These are phyloP conservation scores for Starmera quercuum DNA, from an alignment of 805 yeast species.

Conservation along the genomic window DNA sequence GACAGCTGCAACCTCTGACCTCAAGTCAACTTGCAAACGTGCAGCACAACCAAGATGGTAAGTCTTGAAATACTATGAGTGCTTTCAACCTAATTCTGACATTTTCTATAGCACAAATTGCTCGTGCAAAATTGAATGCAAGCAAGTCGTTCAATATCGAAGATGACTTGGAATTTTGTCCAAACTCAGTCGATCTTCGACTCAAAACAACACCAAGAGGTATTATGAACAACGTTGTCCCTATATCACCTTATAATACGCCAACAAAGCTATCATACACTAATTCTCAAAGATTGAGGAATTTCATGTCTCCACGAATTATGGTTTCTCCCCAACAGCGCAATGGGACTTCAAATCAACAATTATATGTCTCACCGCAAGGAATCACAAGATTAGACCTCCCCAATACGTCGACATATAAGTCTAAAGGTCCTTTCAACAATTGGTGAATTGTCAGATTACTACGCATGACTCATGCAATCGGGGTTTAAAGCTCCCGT, in stretches of 20 bases:
- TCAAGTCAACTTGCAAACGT: no score
- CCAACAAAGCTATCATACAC: conserved; percentile 1
- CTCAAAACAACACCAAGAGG: conserved; percentile 3
- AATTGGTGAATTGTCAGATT: no score
- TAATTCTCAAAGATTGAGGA: neutral
- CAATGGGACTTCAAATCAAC: neutral
- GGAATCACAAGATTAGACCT: neutral
- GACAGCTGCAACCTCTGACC: no score
- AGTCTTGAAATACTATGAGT: neutral
- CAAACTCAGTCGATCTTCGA: conserved; percentile 22
- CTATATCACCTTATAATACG: conserved; percentile 1
- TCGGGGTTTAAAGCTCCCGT: no score
- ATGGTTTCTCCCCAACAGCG: neutral
- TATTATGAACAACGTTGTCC: neutral
- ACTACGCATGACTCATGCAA: no score
- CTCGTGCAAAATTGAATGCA: conserved; percentile 46
- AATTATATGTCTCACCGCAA: neutral
- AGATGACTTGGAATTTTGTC: conserved; percentile 69
- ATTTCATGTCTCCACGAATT: neutral
- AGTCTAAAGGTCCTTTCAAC: no score
- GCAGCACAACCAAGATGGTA: no score
- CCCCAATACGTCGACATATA: no score
- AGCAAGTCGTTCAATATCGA: conserved; percentile 65
- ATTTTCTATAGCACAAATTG: conserved; percentile 16
- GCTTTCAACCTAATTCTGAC: neutral